Base-by-base conservation (phyloP, 2,329 filamentous ascomycete species). In the Rutstroemia sydowiana region DNA sequence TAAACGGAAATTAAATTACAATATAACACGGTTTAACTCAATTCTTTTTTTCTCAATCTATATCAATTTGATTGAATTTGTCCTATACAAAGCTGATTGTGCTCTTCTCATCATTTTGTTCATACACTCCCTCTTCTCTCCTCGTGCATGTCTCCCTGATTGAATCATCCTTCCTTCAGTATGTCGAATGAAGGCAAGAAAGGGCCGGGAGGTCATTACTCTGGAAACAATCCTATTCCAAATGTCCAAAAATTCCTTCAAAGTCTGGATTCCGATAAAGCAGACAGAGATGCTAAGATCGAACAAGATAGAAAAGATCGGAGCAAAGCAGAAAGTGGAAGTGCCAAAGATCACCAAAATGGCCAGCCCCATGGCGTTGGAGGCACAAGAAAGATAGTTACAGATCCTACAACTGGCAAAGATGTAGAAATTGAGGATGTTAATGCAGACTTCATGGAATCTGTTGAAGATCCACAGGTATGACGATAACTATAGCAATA, bases 391-490 rank as follows among this genome's bases (percentile, higher is more conserved):
- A 78, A 83, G 59, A 72, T 65, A 2, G 91, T 95, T 41, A 89
- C 87, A 1, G 92, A 97, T 66, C 92, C 92, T 0, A 88, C 88
- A 0, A 96, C 92, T 0, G 90, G 90, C 18, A 86, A 82, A 47
- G 78, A 95, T 58, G 87, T 96, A 18, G 79, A 87, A 57, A 95
- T 97, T 57, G 87, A 90, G 59, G 88, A 95, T 70, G 82, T 87
- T 18, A 81, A 87, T 62, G 75, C 84, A 49, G 76, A 84, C 42
- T 82, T 85, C 61, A 77, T 87, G 69, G 77, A 87, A 40, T 73
- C 80, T 2, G 86, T 84, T 0, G 81, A 88, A 46, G 76, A 95
- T 54, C 88, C 90, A 1, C 73, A 76, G 68, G 85, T 87, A 72
- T 59, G 68, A 43, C n/a, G 20, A 41, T 31, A 16, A 3, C 32